Percentiles rank a stretch among this genome's conserved stretches.
These are phyloP conservation scores for Tuber umbilicatum DNA, from an alignment of 495 filamentous ascomycete species.

Conservation along the genomic window DNA sequence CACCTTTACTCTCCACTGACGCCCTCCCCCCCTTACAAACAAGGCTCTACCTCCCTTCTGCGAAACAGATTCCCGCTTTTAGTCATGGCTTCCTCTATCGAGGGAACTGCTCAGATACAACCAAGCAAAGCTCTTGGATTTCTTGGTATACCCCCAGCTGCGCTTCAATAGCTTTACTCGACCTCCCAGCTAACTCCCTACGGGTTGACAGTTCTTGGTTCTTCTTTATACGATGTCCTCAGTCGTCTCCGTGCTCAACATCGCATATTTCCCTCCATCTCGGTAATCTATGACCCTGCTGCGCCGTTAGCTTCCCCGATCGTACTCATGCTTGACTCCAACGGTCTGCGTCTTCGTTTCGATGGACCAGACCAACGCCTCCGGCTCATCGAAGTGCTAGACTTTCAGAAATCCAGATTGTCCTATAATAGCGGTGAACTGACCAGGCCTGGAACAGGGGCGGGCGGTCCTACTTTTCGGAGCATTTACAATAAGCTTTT, in stretches of 20 bases:
- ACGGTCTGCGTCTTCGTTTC: conserved; percentile 84
- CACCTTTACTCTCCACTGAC: not conserved
- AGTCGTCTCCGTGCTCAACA: conserved; percentile 78
- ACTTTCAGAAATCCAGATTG: conserved; percentile 79
- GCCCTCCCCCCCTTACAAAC: not conserved
- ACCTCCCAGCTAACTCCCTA: conserved; percentile 16
- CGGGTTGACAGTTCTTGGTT: conserved; percentile 63
- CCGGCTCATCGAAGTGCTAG: conserved; percentile 79
- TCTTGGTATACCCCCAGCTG: conserved; percentile 52
- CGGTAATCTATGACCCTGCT: conserved; percentile 64
- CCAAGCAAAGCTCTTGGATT: conserved; percentile 74
- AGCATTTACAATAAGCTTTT: conserved; percentile 88
- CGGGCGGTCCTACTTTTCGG: conserved; percentile 68
- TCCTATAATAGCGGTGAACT: conserved; percentile 82
- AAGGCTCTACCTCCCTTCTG: not conserved
- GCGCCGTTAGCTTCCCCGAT: conserved; percentile 68
- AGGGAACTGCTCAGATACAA: conserved; percentile 60
- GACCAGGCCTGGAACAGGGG: conserved; percentile 53
- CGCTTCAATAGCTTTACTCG: conserved; percentile 1
- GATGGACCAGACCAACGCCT: conserved; percentile 89
- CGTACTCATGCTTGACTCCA: conserved; percentile 64
- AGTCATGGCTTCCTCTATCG: conserved; percentile 33
- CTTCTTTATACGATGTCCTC: conserved; percentile 81
- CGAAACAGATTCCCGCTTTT: not conserved
- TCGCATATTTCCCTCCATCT: conserved; percentile 70